Evolutionary conservation across 768 basidiomycete genomes (phyloP).

Genomic region (Mycena floridula): DNA sequence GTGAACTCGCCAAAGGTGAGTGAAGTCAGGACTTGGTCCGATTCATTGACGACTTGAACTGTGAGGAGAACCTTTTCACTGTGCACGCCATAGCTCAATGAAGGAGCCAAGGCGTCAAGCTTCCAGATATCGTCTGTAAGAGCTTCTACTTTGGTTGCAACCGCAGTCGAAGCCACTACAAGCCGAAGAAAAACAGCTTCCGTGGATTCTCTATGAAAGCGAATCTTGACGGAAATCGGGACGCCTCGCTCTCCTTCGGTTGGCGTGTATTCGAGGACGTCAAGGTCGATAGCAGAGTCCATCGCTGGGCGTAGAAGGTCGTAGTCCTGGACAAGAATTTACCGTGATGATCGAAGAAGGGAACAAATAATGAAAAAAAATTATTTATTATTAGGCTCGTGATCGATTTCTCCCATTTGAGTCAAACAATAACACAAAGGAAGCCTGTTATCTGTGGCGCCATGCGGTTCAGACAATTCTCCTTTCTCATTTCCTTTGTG

Average conservation of each 20-base stretch:
- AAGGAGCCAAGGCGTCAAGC: constrained; percentile 57
- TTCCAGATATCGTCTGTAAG: constrained; percentile 52
- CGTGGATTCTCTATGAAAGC: constrained; percentile 44
- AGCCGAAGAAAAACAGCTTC: constrained; percentile 64
- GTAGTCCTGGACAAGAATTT: too few species aligned
- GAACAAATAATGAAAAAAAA: too few species aligned
- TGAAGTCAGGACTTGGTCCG: constrained; percentile 52
- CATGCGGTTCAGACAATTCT: too few species aligned
- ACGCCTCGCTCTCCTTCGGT: constrained; percentile 57
- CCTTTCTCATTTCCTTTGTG: too few species aligned
- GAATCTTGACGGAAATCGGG: constrained; percentile 57
- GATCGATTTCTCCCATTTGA: too few species aligned
- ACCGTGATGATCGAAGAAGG: too few species aligned
- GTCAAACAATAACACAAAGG: too few species aligned
- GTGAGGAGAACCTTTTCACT: constrained; percentile 45
- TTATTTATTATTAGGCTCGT: too few species aligned
- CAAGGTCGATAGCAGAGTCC: too few species aligned
- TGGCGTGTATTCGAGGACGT: too few species aligned
- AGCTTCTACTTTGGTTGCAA: constrained; percentile 58
- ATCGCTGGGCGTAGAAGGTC: too few species aligned
- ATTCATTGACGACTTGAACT: constrained; percentile 55
- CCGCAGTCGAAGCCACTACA: constrained; percentile 62
- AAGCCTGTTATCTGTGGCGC: too few species aligned
- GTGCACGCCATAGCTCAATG: constrained; percentile 41
- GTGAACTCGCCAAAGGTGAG: constrained; percentile 69